phyloP scores from a whole-genome alignment of 2,329 filamentous ascomycete genomes.

The Pyricularia pennisetigena region DNA sequence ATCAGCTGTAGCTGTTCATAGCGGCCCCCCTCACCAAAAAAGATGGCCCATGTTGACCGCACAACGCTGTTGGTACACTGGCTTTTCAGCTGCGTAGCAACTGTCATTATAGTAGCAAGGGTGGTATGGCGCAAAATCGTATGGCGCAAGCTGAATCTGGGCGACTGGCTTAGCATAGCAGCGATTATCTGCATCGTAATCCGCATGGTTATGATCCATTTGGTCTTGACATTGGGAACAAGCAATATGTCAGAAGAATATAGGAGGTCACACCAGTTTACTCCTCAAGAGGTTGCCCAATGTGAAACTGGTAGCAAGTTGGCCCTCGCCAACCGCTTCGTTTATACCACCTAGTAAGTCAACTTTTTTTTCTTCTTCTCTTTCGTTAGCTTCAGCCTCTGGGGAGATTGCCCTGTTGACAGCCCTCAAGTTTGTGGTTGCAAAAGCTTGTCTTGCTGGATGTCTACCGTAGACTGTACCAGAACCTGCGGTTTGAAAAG shows the following conservation, averaged over 20 bases:
- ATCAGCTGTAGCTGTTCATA: not conserved
- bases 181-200: not conserved
- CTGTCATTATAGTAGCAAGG: not conserved
- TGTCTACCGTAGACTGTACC: slow-evolving; percentile 3
- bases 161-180: slow-evolving; percentile 3
- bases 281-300: not conserved
- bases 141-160: not conserved
- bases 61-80: not conserved
- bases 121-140: not conserved
- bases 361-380: not conserved
- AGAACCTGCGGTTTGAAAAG: not conserved
- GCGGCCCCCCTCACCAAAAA: not conserved
- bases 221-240: slow-evolving; percentile 1
- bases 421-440: not conserved
- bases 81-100: not conserved
- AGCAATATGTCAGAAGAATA: not conserved
- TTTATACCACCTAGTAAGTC: slow-evolving; percentile 4
- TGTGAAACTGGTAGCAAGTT: not conserved
- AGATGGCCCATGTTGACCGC: not conserved
- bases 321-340: not conserved
- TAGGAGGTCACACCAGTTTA: not conserved
- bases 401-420: not conserved
- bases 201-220: not conserved
- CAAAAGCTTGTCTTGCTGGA: slow-evolving; percentile 5
- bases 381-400: not conserved